Conservation (phyloP, 495 filamentous ascomycete species). For the Neurospora sp. region DNA sequence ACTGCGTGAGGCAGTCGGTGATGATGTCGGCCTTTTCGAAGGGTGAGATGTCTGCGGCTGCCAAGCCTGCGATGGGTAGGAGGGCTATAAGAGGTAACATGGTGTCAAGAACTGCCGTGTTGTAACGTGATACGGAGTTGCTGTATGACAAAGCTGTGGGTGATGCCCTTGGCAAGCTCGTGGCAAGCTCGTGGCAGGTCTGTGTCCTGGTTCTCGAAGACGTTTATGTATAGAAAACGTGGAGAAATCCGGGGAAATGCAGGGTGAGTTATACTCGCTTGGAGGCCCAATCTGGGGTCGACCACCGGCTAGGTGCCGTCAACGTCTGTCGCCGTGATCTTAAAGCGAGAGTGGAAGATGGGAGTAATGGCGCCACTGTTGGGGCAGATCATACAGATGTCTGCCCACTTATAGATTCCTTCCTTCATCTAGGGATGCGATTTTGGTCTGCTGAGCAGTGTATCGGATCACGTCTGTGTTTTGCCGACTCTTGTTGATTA, state of each 20-base stretch:
- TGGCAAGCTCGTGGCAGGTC: background rate
- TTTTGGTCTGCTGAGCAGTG: constrained; percentile 8
- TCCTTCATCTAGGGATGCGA: background rate
- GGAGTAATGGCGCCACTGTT: constrained; percentile 9
- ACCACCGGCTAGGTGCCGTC: constrained; percentile 8
- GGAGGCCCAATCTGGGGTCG: background rate
- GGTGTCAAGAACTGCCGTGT: background rate
- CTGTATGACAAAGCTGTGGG: background rate
- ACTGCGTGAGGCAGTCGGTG: constrained; percentile 28
- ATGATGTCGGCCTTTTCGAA: constrained; percentile 22
- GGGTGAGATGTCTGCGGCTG: constrained; percentile 5
- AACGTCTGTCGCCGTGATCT: constrained; percentile 5
- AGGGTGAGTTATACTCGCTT: constrained; percentile 17
- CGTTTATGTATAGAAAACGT: constrained; percentile 5
- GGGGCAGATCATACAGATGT: constrained; percentile 16
- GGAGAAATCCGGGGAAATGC: constrained; percentile 21
- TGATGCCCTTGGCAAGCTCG: constrained; percentile 5
- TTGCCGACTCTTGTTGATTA: constrained; percentile 19
- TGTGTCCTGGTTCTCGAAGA: background rate
- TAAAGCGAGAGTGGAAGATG: background rate
- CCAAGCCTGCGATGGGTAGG: constrained; percentile 9
- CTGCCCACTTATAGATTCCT: constrained; percentile 15
- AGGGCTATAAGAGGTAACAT: constrained; percentile 15
- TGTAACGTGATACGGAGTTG: constrained; percentile 9
- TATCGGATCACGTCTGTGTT: constrained; percentile 16